Evolutionary conservation across 495 filamentous ascomycete genomes (phyloP).

Genomic region (Penicillium coffeae): DNA sequence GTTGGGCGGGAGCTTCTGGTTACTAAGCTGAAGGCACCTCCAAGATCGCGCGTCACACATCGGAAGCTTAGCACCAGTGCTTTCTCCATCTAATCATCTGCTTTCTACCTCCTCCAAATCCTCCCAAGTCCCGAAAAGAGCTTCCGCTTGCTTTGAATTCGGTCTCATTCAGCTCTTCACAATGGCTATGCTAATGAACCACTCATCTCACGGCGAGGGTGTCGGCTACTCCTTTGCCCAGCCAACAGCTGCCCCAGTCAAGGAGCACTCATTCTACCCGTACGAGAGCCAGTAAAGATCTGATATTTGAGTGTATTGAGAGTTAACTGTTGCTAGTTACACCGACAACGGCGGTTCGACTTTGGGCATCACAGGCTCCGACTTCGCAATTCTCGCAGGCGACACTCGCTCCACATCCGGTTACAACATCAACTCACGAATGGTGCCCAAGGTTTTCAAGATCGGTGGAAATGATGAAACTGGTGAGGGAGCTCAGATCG

Average conservation of each 20-base stretch:
- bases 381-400: constrained; percentile 93
- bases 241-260: constrained; percentile 44
- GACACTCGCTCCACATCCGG: constrained; percentile 92
- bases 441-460: constrained; percentile 91
- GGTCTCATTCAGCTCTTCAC: constrained; percentile 6
- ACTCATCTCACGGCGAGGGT: constrained; percentile 39
- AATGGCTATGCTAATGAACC: constrained; percentile 46
- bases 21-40: constrained; percentile 43
- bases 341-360: constrained; percentile 97
- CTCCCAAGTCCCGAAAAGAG: background rate
- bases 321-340: constrained; percentile 56
- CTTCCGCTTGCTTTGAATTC: background rate
- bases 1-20: constrained; percentile 18
- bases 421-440: constrained; percentile 98
- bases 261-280: constrained; percentile 91
- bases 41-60: constrained; percentile 40
- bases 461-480: constrained; percentile 86
- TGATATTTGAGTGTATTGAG: constrained; percentile 1
- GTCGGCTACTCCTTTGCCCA: constrained; percentile 61
- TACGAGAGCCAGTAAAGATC: constrained; percentile 35
- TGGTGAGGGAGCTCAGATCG: constrained; percentile 75
- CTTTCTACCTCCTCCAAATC: background rate
- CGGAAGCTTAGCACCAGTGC: constrained; percentile 12
- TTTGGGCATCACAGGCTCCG: constrained; percentile 86
- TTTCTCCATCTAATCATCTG: constrained; percentile 2